Evolutionary conservation across 495 filamentous ascomycete genomes (phyloP).

Genomic region (Xylaria flabelliformis): DNA sequence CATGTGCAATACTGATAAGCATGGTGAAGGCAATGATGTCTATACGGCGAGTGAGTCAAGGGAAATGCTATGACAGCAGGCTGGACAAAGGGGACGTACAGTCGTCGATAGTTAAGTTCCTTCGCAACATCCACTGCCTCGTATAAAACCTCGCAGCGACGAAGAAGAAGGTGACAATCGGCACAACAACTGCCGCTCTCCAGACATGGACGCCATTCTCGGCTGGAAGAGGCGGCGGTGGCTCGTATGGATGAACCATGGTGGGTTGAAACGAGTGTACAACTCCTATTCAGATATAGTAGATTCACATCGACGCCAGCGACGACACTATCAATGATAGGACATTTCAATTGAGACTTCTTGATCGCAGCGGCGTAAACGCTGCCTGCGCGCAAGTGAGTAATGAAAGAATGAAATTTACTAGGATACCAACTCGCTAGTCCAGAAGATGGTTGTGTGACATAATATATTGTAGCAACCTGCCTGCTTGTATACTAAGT

Average conservation of each 20-base stretch:
- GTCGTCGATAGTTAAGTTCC: conserved; percentile 34
- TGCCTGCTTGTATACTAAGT: background rate
- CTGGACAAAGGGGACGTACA: conserved; percentile 30
- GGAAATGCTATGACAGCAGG: background rate
- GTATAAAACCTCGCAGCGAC: conserved; percentile 41
- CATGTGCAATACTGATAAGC: conserved; percentile 38
- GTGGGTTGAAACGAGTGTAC: conserved; percentile 12
- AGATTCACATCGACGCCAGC: conserved; percentile 27
- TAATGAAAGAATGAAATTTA: background rate
- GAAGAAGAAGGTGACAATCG: conserved; percentile 40
- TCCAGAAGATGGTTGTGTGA: background rate
- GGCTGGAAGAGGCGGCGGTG: conserved; percentile 35
- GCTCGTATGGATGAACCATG: conserved; percentile 31
- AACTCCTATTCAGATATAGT: conserved; percentile 11
- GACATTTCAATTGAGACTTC: conserved; percentile 4
- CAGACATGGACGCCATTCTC: conserved; percentile 42
- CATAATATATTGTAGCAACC: conserved; percentile 3
- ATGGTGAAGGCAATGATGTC: conserved; percentile 40
- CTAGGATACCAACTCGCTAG: background rate
- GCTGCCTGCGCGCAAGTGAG: conserved; percentile 20
- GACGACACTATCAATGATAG: conserved; percentile 4
- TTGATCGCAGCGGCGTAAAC: background rate
- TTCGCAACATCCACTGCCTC: conserved; percentile 32
- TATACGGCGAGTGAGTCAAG: conserved; percentile 22
- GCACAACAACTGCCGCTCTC: conserved; percentile 40